Base-by-base conservation (phyloP, 2,329 filamentous ascomycete genomes). In the Ophiosphaerella herpotricha region DNA sequence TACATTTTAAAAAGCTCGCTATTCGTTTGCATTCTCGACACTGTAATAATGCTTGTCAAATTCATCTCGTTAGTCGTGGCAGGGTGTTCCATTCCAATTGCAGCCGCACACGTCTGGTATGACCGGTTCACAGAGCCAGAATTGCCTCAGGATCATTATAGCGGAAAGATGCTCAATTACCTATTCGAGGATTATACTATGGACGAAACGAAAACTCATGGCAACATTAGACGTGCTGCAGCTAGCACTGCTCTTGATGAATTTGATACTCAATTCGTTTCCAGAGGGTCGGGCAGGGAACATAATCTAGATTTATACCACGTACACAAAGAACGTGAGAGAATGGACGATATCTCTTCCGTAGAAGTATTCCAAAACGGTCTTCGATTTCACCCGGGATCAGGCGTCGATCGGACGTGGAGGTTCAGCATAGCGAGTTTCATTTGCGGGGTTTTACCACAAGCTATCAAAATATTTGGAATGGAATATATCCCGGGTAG, bases 401-500 rank as follows among this genome's bases (percentile, higher is more conserved):
- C 42, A 1, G 37, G 4, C 11, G 39, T 46, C 8, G 43, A 46
- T 16, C 31, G 38, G 12, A 26, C 39, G 8, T 46, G 48, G 48
- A 36, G 42, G 18, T 34, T 23, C 5, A 26, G 5, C 16, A 50
- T 46, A 37, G 16, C 24, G 4, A 26, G 14, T 6, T 50, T 46
- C 32, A 14, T 46, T 3, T 7, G 46, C 8, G 48, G 42, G 12
- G 48, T 31, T 13, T 29, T 50, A 11, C 42, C 42, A 18, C 48
- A 50, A 38, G 42, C 42, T 12, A 42, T 50, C 21, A 50, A 50
- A 16, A 29, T 50, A n/a, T 42, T 46, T 16, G 37, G 42, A 2
- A 50, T 50, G 48, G 29, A 23, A 41, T 24, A 43, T 8, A 29
- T 50, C 9, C 23, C 33, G 1, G n/a, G 40, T 8, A 50, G 37